Evolutionary conservation across 202 grass and related monocot species (phyloP).

Genomic region (Saccharum hybrid): DNA sequence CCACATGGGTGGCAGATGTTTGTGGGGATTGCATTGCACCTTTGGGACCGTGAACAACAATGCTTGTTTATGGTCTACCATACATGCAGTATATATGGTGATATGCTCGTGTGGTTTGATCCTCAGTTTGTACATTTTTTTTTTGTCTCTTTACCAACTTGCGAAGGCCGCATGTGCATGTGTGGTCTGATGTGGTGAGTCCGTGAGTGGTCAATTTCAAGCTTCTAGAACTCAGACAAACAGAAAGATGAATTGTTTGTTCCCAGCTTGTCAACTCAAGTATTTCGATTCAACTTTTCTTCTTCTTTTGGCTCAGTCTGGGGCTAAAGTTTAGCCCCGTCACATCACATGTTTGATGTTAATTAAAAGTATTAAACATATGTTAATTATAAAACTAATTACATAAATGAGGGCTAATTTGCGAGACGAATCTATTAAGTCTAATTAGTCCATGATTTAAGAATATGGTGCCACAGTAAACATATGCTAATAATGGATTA

Average conservation of each 20-base stretch:
- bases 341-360: too few relatives aligned
- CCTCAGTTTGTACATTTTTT: not conserved
- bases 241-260: not conserved
- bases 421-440: too few relatives aligned
- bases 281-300: not conserved
- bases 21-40: constrained; percentile 37
- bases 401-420: too few relatives aligned
- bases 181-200: not conserved
- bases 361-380: too few relatives aligned
- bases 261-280: not conserved
- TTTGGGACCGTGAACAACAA: constrained; percentile 40
- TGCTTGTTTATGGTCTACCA: constrained; percentile 37
- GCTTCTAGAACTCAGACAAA: not conserved
- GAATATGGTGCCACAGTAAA: too few relatives aligned
- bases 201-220: not conserved
- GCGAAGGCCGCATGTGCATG: not conserved
- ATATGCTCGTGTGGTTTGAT: constrained; percentile 30
- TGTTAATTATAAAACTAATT: too few relatives aligned
- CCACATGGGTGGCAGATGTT: constrained; percentile 48
- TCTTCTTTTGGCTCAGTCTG: too few relatives aligned
- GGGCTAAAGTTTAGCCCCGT: too few relatives aligned
- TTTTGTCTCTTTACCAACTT: not conserved
- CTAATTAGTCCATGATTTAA: too few relatives aligned
- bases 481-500: too few relatives aligned
- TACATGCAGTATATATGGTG: constrained; percentile 24